These are phyloP conservation scores for Butyriboletus appendiculatus DNA, from an alignment of 1,284 basidiomycete species.

Conservation along the genomic window DNA sequence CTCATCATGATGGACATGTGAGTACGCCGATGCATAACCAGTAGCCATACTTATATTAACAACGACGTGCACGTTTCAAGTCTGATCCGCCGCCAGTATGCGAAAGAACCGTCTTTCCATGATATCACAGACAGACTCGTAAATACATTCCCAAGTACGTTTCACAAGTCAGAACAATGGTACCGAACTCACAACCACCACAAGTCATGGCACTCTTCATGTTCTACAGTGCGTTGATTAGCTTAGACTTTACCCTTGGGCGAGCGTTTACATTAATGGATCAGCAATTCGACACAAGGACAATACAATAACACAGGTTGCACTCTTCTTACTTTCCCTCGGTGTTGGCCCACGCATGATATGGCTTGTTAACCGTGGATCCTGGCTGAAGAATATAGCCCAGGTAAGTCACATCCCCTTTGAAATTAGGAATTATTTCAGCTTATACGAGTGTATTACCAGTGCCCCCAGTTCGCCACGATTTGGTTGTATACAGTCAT, in stretches of 20 bases:
- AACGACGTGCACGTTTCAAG: constrained; percentile 38
- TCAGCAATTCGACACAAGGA: constrained; percentile 67
- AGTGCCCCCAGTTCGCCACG: constrained; percentile 75
- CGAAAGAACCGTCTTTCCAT: constrained; percentile 49
- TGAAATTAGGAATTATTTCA: neutral
- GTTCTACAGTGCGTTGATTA: constrained; percentile 65
- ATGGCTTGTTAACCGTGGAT: constrained; percentile 65
- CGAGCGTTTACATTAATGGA: constrained; percentile 3
- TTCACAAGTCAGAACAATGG: neutral
- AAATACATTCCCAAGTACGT: constrained; percentile 68
- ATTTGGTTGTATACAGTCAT: constrained; percentile 73
- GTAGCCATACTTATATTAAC: constrained; percentile 1
- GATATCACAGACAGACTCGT: constrained; percentile 55
- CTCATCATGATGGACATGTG: constrained; percentile 80
- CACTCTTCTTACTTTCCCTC: constrained; percentile 60
- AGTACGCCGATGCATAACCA: constrained; percentile 29
- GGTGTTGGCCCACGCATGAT: constrained; percentile 62
- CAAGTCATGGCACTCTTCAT: constrained; percentile 71
- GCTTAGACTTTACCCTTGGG: neutral
- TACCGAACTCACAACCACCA: constrained; percentile 5
- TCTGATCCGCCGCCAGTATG: constrained; percentile 75
- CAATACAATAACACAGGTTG: constrained; percentile 49
- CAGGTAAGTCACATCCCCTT: constrained; percentile 49
- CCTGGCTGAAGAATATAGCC: constrained; percentile 67
- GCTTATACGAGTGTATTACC: constrained; percentile 8